Percentiles rank a stretch among this genome's conserved stretches.
Conservation (phyloP, 176 grass and related monocot species). For the Oryza punctata region DNA sequence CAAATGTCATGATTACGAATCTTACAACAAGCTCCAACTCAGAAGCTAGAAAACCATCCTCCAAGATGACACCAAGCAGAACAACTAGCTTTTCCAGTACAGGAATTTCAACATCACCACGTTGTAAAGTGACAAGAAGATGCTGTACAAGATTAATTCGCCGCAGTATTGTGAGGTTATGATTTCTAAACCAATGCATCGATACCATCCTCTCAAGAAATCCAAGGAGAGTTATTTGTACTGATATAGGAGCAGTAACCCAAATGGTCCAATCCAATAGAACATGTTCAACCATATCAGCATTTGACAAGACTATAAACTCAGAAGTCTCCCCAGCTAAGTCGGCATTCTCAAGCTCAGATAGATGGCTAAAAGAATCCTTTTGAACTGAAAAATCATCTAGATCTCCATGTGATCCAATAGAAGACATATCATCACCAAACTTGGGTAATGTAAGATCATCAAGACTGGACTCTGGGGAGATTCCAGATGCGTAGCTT, state of each 20-base stretch:
- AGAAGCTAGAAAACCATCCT: conserved; percentile 94
- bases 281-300: conserved; percentile 99
- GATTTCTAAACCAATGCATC: conserved; percentile 97
- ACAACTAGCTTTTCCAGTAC: conserved; percentile 98
- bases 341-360: conserved; percentile 89
- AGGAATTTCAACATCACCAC: conserved; percentile 93
- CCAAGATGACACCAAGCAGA: conserved; percentile 96
- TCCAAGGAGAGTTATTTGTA: conserved; percentile 94
- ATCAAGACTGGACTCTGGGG: conserved; percentile 72
- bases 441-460: conserved; percentile 88
- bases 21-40: conserved; percentile 96
- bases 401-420: conserved; percentile 87
- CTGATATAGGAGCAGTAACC: conserved; percentile 87
- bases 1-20: conserved; percentile 99
- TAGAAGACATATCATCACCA: conserved; percentile 79
- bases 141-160: conserved; percentile 97
- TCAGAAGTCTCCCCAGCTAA: conserved; percentile 78
- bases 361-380: conserved; percentile 94
- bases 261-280: conserved; percentile 99
- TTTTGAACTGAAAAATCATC: conserved; percentile 82
- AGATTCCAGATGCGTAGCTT: conserved; percentile 71
- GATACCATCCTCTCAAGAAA: conserved; percentile 99
- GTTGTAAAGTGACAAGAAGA: conserved; percentile 95
- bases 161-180: conserved; percentile 95
- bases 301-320: conserved; percentile 96